Percentiles rank a stretch among this genome's conserved stretches.
phyloP scores from a whole-genome alignment of 2,329 filamentous ascomycete genomes.

The Coniochaeta sp. region DNA sequence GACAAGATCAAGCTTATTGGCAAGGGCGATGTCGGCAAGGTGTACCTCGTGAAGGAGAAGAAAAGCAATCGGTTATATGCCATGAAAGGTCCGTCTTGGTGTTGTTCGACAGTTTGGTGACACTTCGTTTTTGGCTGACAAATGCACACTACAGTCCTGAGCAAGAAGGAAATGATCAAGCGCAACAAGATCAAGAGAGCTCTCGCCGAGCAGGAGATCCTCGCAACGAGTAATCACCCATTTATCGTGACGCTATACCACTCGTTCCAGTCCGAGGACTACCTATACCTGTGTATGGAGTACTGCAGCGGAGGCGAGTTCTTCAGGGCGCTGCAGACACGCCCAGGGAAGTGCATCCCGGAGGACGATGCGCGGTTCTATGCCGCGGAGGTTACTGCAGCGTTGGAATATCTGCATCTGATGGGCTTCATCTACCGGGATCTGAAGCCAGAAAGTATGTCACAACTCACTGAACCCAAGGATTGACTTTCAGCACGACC shows the following conservation, averaged over 20 bases:
- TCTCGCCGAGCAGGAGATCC: constrained; percentile 92
- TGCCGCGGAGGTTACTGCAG: constrained; percentile 92
- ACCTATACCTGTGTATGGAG: constrained; percentile 99
- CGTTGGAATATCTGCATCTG: constrained; percentile 90
- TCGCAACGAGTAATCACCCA: constrained; percentile 96
- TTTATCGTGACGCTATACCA: constrained; percentile 99
- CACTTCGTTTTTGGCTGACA: constrained; percentile 25
- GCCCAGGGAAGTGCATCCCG: constrained; percentile 93
- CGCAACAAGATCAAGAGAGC: constrained; percentile 99
- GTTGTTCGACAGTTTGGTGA: background rate
- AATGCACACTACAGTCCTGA: constrained; percentile 60
- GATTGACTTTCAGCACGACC: background rate
- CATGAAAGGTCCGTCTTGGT: constrained; percentile 75
- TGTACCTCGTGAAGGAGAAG: constrained; percentile 95
- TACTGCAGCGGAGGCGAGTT: constrained; percentile 99
- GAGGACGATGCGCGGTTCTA: constrained; percentile 98
- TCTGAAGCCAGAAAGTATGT: constrained; percentile 92
- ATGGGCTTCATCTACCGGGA: constrained; percentile 99
- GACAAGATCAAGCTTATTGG: constrained; percentile 99
- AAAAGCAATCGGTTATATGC: constrained; percentile 93
- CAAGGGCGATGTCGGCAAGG: constrained; percentile 97
- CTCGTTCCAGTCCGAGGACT: constrained; percentile 98
- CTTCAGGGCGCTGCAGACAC: constrained; percentile 91
- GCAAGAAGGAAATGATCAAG: constrained; percentile 99
- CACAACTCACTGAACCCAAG: background rate